Conservation (phyloP, 768 basidiomycete species). For the Termitomyces sp. region DNA sequence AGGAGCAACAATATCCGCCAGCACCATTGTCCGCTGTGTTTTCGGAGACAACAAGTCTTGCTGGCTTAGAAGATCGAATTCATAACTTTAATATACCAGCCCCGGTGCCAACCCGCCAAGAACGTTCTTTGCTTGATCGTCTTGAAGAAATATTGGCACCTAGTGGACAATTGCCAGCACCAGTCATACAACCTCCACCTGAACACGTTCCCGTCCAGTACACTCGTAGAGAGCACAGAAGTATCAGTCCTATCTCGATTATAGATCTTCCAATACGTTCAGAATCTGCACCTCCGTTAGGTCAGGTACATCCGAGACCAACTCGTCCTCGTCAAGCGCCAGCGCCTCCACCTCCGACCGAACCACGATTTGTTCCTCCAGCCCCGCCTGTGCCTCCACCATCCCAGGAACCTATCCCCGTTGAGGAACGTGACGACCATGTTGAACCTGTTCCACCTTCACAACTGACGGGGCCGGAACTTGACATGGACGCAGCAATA, state of each 20-base stretch:
- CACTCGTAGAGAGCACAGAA: conserved; percentile 32
- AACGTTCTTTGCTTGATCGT: conserved; percentile 54
- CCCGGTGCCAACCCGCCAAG: conserved; percentile 42
- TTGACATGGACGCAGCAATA: conserved; percentile 5
- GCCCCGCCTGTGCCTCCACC: background rate
- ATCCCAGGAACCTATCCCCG: background rate
- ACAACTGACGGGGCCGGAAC: background rate
- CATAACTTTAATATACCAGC: conserved; percentile 30
- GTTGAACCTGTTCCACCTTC: background rate
- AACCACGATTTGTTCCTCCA: background rate
- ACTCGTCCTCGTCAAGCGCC: background rate
- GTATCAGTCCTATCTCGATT: conserved; percentile 31
- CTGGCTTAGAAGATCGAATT: conserved; percentile 19
- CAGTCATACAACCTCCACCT: conserved; percentile 37
- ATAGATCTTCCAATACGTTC: conserved; percentile 24
- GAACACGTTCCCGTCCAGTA: conserved; percentile 39
- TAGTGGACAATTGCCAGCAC: conserved; percentile 14
- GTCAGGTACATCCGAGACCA: background rate
- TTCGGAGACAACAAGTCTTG: conserved; percentile 24
- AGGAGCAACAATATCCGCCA: conserved; percentile 13
- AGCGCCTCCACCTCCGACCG: background rate
- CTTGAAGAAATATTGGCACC: conserved; percentile 59
- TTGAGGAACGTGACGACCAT: background rate
- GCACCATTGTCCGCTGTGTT: conserved; percentile 24
- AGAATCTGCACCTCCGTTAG: conserved; percentile 21